Evolutionary conservation across 2,329 filamentous ascomycete species (phyloP), one percentile per base, ranked within the genome.

Genomic region (Elsinoe arachidis): DNA sequence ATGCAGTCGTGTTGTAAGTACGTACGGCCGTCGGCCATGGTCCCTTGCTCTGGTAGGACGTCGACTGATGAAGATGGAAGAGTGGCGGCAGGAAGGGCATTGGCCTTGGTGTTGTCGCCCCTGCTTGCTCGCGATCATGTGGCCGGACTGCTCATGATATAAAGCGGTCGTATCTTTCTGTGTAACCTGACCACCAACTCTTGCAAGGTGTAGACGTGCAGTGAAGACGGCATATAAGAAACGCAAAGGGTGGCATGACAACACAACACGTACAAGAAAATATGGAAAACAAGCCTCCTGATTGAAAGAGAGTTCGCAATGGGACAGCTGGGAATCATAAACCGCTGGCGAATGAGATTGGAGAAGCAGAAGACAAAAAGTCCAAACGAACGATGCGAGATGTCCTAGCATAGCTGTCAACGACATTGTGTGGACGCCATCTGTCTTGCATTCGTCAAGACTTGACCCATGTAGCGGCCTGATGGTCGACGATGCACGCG

Each of bases 1-100:
- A 26, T 39, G 38, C 57, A 59, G 62, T 34, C 62, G 60, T 58
- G 60, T 44, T 35, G 21, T 47, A 58, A 57, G 49, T 46, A 63
- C 78, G 73, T 73, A 83, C 80, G 72, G 72, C 78, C 79, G 72
- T 82, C 79, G 61, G 79, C 74, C 79, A 82, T 82, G 63, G 62
- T 69, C 54, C 4, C 19, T 52, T 1, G 5, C 2, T 33, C 9
- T 5, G 6, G 14, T n/a, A 30, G 26, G 26, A 30, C 3, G 26
- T 30, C 26, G 26, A 30, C 26, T 30, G 26, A 30, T 30, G 7
- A 7, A 30, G 26, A 30, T 30, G n/a, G 39, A 38, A 47, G 15
- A 39, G 41, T 46, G 41, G 19, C 39, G 39, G 19, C 39, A 43
- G 41, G 21, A 15, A 26, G 26, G 41, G 21, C 41, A 46, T 19